Base-by-base conservation (phyloP, 2,329 filamentous ascomycete species). In the Claviceps capensis region DNA sequence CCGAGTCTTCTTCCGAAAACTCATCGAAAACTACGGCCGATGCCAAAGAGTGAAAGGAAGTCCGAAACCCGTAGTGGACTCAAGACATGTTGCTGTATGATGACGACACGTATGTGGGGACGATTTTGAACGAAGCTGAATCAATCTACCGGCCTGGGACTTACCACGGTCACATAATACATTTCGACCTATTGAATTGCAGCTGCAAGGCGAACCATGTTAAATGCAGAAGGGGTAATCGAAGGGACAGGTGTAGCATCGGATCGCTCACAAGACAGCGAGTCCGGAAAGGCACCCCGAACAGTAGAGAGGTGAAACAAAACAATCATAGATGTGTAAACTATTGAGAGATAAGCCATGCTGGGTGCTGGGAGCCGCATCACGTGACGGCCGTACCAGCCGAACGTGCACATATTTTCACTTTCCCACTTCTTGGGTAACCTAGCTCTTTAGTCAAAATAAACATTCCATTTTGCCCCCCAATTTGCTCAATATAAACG, bases 1-100 rank as follows among this genome's bases (percentile, higher is more conserved):
- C 54, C 6, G 57, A 60, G 43, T 14, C 46, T 4, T n/a, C 45
- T 5, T 17, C 40, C 2, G 56, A 57, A 22, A 53, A 52, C 3
- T 45, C 42, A 5, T 17, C 51, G 3, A 38, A 38, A 9, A 8
- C n/a, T 2, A 34, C 34, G 23, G 7, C 40, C 5, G 48, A 50
- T 26, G 34, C 5, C 9, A 38, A 53, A 37, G 22, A 51, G 19
- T 53, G 48, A 51, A 34, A n/a, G 19, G 19, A 11, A 23, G 22
- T 41, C 23, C 5, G 41, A 30, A 51, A 13, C 13, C 11, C 4
- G n/a, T 26, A 16, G 38, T 46, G 19, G 36, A 40, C 26, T 30
- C 16, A 22, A 38, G 22, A 30, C 16, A 42, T 41, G 38, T 41
- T 34, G 37, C 9, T 30, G 16, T 23, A 8, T 49, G 16, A 30